These are phyloP conservation scores for Sporothrix variecibatus DNA, from an alignment of 2,329 filamentous ascomycete species.

Conservation along the genomic window DNA sequence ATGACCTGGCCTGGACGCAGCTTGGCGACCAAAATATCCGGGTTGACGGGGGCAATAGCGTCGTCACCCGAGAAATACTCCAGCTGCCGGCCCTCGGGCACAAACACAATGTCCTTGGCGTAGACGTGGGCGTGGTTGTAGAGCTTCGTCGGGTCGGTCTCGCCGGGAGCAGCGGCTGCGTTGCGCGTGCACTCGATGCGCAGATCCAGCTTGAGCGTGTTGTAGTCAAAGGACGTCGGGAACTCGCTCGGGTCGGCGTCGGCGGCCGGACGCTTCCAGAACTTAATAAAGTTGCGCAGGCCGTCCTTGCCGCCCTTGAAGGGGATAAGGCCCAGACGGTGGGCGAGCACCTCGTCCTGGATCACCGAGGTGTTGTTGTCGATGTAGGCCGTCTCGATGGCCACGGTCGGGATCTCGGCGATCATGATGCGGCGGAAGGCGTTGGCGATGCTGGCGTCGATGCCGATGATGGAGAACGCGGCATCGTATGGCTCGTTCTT, in stretches of 20 bases:
- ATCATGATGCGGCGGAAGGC: slow-evolving; percentile 96
- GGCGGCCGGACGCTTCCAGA: slow-evolving; percentile 70
- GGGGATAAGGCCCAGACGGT: slow-evolving; percentile 86
- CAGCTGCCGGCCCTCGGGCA: slow-evolving; percentile 71
- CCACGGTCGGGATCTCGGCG: slow-evolving; percentile 89
- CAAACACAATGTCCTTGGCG: slow-evolving; percentile 74
- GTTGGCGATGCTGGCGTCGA: slow-evolving; percentile 93
- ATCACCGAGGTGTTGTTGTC: slow-evolving; percentile 97
- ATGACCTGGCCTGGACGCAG: slow-evolving; percentile 88
- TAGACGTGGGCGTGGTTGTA: slow-evolving; percentile 87
- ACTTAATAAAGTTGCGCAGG: slow-evolving; percentile 75
- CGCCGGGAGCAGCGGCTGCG: slow-evolving; percentile 66
- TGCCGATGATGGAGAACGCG: slow-evolving; percentile 86
- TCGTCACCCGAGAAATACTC: slow-evolving; percentile 68
- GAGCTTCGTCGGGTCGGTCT: slow-evolving; percentile 79
- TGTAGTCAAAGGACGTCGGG: slow-evolving; percentile 71
- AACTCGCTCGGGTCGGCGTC: slow-evolving; percentile 52
- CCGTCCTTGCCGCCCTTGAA: slow-evolving; percentile 78
- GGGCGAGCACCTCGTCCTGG: slow-evolving; percentile 93
- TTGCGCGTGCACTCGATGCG: slow-evolving; percentile 81
- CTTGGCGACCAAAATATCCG: slow-evolving; percentile 92
- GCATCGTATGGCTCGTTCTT: slow-evolving; percentile 74
- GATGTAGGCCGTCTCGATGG: slow-evolving; percentile 91
- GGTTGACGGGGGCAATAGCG: slow-evolving; percentile 76
- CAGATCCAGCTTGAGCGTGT: slow-evolving; percentile 80